Percentiles rank a stretch among this genome's conserved stretches.
Evolutionary conservation across 2,329 filamentous ascomycete genomes (phyloP).

Genomic region (Furcasterigmium furcatum): DNA sequence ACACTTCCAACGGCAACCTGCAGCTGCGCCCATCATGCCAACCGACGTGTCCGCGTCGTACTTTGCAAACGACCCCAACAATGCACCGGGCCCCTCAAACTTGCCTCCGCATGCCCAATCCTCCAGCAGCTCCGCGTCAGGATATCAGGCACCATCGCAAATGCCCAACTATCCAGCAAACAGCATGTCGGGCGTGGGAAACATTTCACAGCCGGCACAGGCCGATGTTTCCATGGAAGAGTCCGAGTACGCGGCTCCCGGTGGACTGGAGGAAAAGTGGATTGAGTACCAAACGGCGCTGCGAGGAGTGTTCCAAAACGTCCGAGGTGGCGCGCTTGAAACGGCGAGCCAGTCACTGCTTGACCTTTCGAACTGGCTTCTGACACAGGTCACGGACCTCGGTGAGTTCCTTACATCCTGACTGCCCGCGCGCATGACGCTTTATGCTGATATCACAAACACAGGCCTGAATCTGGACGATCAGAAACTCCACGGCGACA

Average conservation of each 20-base stretch:
- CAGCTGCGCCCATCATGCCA: slow-evolving; percentile 73
- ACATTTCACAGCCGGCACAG: slow-evolving; percentile 35
- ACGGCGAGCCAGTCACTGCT: slow-evolving; percentile 50
- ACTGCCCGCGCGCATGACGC: not conserved
- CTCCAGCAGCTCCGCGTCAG: slow-evolving; percentile 45
- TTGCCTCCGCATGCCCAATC: slow-evolving; percentile 47
- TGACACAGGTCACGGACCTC: slow-evolving; percentile 51
- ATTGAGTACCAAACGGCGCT: slow-evolving; percentile 60
- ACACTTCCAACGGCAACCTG: slow-evolving; percentile 75
- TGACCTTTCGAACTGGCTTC: slow-evolving; percentile 51
- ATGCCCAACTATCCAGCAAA: slow-evolving; percentile 44
- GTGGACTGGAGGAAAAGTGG: slow-evolving; percentile 66
- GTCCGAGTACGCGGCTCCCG: slow-evolving; percentile 53
- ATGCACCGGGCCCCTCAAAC: slow-evolving; percentile 53
- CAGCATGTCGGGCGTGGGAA: slow-evolving; percentile 42
- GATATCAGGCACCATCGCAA: slow-evolving; percentile 65
- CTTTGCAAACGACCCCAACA: slow-evolving; percentile 66
- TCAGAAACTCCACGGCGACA: slow-evolving; percentile 68
- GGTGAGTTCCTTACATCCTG: slow-evolving; percentile 35
- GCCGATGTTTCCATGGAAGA: slow-evolving; percentile 51
- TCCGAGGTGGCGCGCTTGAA: slow-evolving; percentile 50
- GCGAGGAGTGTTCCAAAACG: slow-evolving; percentile 67
- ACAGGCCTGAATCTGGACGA: slow-evolving; percentile 84
- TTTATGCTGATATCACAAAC: not conserved
- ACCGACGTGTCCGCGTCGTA: slow-evolving; percentile 69